Conservation (phyloP, 2,329 filamentous ascomycete genomes). For the Alternaria tenuissima region DNA sequence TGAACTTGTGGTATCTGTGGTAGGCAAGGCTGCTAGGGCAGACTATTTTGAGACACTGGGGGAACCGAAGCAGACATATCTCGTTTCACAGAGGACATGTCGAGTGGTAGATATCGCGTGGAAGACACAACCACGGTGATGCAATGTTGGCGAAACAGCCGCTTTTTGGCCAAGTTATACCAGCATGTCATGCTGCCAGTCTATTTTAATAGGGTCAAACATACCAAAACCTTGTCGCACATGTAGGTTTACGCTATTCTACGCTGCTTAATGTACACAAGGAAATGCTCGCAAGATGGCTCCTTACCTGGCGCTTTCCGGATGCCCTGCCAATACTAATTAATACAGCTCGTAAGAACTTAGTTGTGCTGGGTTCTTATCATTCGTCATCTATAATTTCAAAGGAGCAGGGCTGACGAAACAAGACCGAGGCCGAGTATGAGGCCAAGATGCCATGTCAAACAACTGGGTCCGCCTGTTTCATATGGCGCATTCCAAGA, state of each 20-base stretch:
- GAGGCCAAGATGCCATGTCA: slow-evolving; percentile 17
- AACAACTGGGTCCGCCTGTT: slow-evolving; percentile 15
- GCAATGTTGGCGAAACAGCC: slow-evolving; percentile 4
- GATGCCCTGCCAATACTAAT: not conserved
- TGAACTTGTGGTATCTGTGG: not conserved
- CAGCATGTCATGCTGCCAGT: not conserved
- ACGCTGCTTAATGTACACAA: not conserved
- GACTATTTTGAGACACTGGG: not conserved
- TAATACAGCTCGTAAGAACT: not conserved
- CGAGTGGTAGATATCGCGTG: not conserved
- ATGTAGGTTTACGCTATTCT: not conserved
- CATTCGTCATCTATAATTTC: slow-evolving; percentile 2
- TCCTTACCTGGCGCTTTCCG: not conserved
- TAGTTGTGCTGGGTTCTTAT: not conserved
- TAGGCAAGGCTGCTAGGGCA: not conserved
- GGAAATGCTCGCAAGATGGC: not conserved
- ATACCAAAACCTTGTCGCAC: not conserved
- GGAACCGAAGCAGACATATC: not conserved
- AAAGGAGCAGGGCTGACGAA: not conserved
- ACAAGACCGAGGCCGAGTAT: slow-evolving; percentile 5
- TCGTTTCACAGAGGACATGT: not conserved
- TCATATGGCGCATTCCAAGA: slow-evolving; percentile 15
- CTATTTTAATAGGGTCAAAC: not conserved
- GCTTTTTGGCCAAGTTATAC: not conserved
- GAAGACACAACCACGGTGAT: not conserved